phyloP scores from a whole-genome alignment of 306 rosid genomes.

The Quercus bicolor region DNA sequence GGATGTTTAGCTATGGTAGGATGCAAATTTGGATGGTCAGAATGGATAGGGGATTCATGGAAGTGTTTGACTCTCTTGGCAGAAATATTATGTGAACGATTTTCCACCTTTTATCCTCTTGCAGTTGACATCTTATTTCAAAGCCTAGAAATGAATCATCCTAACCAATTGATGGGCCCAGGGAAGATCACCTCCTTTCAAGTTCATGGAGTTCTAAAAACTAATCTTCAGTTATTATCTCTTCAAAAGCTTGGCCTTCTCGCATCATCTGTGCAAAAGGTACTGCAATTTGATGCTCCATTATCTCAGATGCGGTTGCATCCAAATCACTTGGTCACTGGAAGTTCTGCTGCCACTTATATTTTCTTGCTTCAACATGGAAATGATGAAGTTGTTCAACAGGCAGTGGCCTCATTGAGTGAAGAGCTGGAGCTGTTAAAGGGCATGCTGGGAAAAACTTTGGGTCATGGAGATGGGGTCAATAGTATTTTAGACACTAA shows the following conservation, averaged over 20 bases:
- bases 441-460: slow-evolving; percentile 44
- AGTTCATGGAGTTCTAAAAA: slow-evolving; percentile 88
- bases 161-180: slow-evolving; percentile 30
- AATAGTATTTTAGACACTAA: slow-evolving; percentile 28
- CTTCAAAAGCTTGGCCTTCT: slow-evolving; percentile 82
- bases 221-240: slow-evolving; percentile 84
- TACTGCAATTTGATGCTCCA: slow-evolving; percentile 66
- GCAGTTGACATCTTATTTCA: slow-evolving; percentile 73
- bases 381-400: slow-evolving; percentile 79
- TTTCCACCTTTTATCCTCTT: slow-evolving; percentile 63
- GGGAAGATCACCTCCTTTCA: slow-evolving; percentile 62
- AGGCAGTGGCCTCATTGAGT: slow-evolving; percentile 47
- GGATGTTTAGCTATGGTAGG: slow-evolving; percentile 79
- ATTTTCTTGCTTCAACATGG: slow-evolving; percentile 87
- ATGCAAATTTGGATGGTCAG: slow-evolving; percentile 84
- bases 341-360: slow-evolving; percentile 89
- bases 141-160: slow-evolving; percentile 53
- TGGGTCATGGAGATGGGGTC: slow-evolving; percentile 30
- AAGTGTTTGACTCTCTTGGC: slow-evolving; percentile 90
- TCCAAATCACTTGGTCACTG: slow-evolving; percentile 83
- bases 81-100: slow-evolving; percentile 71
- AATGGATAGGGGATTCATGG: slow-evolving; percentile 91
- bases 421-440: slow-evolving; percentile 74
- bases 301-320: slow-evolving; percentile 78
- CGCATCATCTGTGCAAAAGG: slow-evolving; percentile 60